Base-by-base conservation (phyloP, 345 rosid species). In the Carallia pectinifolia region DNA sequence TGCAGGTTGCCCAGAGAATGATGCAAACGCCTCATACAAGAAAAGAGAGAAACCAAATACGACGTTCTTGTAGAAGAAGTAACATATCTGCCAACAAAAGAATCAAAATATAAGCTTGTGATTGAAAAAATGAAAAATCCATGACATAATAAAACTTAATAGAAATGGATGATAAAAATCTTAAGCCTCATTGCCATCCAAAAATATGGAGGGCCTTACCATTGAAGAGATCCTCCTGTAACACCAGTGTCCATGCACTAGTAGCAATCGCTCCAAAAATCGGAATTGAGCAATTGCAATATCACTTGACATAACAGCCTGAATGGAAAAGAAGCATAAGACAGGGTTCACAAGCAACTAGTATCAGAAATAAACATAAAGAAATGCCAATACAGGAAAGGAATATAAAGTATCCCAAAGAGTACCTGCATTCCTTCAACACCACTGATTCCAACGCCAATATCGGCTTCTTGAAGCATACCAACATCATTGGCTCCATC, bases 401-500 rank as follows among this genome's bases (percentile, higher is more conserved):
- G 23, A 68, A 44, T 65, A 16, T 37, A 47, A 2, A 27, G 15
- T 7, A 56, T 19, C 6, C 59, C 5, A 29, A 19, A 59, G 38
- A 19, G 56, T 67, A 93, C 97, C 96, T 94, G 98, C 98, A 94
- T 94, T 76, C 98, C 98, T 88, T 94, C 98, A 27, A 89, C 96
- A 34, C 98, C 98, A 71, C 97, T 94, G 61, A 94, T 94, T 53
- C 98, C 98, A 33, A 94, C 55, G 40, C 98, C 98, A 44, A 94
- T 85, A 72, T 94, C 98, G 60, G 98, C 98, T 81, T 94, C 98
- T 73, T 91, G 98, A 71, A 94, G 98, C 98, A 94, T 94, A 63
- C 98, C 98, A 53, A 94, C 98, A 71, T 94, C 98, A 73, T 94
- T 94, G 19, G 98, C 98, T 48, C 98, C 98, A 81, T 94, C 98